Evolutionary conservation across 208 protist genomes (phyloP).

Genomic region (Blastocrithidia nonstop): DNA sequence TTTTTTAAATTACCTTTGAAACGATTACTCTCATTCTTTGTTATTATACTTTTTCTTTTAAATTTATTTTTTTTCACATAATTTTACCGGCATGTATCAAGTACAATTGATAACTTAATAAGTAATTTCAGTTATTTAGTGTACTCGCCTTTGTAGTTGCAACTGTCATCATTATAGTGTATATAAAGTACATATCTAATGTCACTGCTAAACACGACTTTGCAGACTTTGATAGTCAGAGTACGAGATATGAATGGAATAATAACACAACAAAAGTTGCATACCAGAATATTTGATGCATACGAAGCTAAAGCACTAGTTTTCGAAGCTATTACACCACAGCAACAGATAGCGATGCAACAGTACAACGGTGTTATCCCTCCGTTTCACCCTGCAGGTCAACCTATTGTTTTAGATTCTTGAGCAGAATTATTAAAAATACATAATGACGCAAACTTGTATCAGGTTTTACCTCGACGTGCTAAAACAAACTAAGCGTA

Average conservation of each 20-base stretch:
- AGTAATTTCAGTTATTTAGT: background rate
- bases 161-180: background rate
- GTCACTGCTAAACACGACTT: constrained; percentile 70
- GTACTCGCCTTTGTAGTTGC: background rate
- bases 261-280: constrained; percentile 77
- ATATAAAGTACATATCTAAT: no score
- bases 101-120: background rate
- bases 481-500: constrained; percentile 63
- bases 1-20: no score
- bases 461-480: constrained; percentile 64
- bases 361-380: constrained; percentile 50
- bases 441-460: constrained; percentile 63
- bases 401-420: constrained; percentile 55
- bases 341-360: constrained; percentile 59
- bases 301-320: constrained; percentile 83
- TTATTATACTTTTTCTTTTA: no score
- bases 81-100: background rate
- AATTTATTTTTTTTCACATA: constrained; percentile 3
- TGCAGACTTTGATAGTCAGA: constrained; percentile 71
- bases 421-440: constrained; percentile 56
- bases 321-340: constrained; percentile 63
- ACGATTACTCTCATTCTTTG: no score
- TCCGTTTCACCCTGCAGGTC: constrained; percentile 54
- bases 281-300: constrained; percentile 82
- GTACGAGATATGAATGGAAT: constrained; percentile 77